Evolutionary conservation across 2,329 filamentous ascomycete species (phyloP).

Genomic region (Fusarium tupiense): DNA sequence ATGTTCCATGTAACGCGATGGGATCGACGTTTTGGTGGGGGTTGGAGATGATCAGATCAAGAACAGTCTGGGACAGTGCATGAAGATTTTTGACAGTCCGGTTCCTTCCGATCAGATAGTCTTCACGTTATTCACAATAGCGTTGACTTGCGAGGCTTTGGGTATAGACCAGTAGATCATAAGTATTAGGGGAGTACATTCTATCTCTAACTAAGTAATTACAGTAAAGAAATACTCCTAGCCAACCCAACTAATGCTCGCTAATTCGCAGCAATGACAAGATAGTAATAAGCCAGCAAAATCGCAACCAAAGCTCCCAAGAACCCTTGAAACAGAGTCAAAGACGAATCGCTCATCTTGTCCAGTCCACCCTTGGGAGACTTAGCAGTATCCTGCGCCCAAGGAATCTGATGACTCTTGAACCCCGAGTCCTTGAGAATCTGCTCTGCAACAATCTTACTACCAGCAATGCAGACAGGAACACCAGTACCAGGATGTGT

Average conservation of each 20-base stretch:
- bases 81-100: not conserved
- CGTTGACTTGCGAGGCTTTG: too few species aligned
- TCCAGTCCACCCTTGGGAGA: slow-evolving; percentile 11
- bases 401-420: slow-evolving; percentile 17
- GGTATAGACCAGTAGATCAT: too few species aligned
- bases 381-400: not conserved
- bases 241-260: not conserved
- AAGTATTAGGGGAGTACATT: not conserved
- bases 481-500: slow-evolving; percentile 82
- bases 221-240: not conserved
- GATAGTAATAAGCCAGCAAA: slow-evolving; percentile 15
- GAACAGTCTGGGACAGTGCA: not conserved
- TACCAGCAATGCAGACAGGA: slow-evolving; percentile 76
- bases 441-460: slow-evolving; percentile 65
- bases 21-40: not conserved
- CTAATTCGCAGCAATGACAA: slow-evolving; percentile 15
- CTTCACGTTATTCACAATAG: not conserved
- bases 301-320: slow-evolving; percentile 19
- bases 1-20: not conserved
- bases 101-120: not conserved
- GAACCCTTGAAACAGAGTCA: slow-evolving; percentile 20
- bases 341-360: slow-evolving; percentile 14
- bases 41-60: not conserved
- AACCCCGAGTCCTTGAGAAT: slow-evolving; percentile 43
- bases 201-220: not conserved